Base-by-base conservation (phyloP, 257 asterid genomes). In the Gentiana straminea region DNA sequence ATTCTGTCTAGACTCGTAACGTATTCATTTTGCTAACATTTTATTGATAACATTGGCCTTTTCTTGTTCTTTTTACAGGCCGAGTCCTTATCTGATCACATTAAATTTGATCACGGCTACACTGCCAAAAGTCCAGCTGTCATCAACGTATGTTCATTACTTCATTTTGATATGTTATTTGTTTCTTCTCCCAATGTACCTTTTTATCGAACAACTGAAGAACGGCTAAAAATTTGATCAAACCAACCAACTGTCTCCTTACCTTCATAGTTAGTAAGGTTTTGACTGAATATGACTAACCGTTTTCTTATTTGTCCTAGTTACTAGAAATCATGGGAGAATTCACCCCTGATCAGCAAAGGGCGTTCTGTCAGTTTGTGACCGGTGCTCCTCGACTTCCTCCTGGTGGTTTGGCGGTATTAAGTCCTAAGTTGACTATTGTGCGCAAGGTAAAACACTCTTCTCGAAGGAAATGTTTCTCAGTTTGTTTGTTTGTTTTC, bases 331-430 rank as follows among this genome's bases (percentile, higher is more conserved):
- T 93, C 51, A 88, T 93, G 97, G 94, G 97, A 11, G 96, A 80
- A 64, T 89, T 93, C 78, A 81, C 77, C 63, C 92, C 92, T 5
- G 96, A 93, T 73, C 97, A 80, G 74, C 99, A 93, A 70, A 83
- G 89, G 47, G 81, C 96, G 24, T 93, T 93, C 81, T 86, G 95
- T 75, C 99, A 93, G 75, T 93, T 93, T 72, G 97, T 93, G 61
- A 93, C 99, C 13, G 99, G 99, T 68, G 99, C 99, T 52, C 97
- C 99, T 54, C 77, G 94, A 59, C 99, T 93, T 72, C 99, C 99
- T 49, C 89, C 97, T 0, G 97, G 97, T 64, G 99, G 99, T 70
- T 71, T 93, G 68, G 95, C 97, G 32, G 94, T 76, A 57, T 75
- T 93, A 66, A 86, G 84, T 70, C 99, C 99, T 15, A 88, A 89